Evolutionary conservation across 1,284 basidiomycete genomes (phyloP), one percentile per base, ranked within the genome.

Genomic region (Malassezia psittaci): DNA sequence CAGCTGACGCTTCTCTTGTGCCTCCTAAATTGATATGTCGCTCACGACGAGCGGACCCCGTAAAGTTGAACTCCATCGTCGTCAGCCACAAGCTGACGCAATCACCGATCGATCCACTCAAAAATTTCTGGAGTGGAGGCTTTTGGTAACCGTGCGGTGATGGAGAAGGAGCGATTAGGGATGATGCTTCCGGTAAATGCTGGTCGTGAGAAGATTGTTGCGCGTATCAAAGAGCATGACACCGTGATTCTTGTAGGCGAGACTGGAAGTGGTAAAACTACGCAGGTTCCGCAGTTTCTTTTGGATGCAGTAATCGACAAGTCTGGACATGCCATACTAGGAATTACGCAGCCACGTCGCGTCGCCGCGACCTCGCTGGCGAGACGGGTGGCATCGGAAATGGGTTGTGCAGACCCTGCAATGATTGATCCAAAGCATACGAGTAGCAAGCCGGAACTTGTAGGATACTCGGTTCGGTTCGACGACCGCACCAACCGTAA

Each of bases 191-290:
- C 72, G 36, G 68, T 74, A 37, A 57, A 59, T 45, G 61, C 64
- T 0, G 69, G 66, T 16, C 63, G 64, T 34, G 53, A 67, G 38
- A 60, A 49, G 38, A 52, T 59, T 53, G 49, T 69, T 5, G 52
- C 65, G 3, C 59, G 59, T 9, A 60, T 72, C 1, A 77, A 80
- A 41, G 78, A 81, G 43, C 83, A 93, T 75, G 87, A 94, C 73
- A 89, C 94, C 3, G 86, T 87, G 1, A 84, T 98, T 48, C 81
- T 98, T 21, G 79, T 98, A 15, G 93, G 91, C 51, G 93, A 98
- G 77, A 98, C 93, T 0, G 94, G 93, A 36, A 94, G 90, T 24
- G 93, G 93, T 60, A 98, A 98, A 78, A 96, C 93, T 0, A 98
- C 93, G 45, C 66, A 65, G 51, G 63, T 68, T 10, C 68, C 66